Base-by-base conservation (phyloP, 148 eudicot genomes). In the Pouteria glomerata region DNA sequence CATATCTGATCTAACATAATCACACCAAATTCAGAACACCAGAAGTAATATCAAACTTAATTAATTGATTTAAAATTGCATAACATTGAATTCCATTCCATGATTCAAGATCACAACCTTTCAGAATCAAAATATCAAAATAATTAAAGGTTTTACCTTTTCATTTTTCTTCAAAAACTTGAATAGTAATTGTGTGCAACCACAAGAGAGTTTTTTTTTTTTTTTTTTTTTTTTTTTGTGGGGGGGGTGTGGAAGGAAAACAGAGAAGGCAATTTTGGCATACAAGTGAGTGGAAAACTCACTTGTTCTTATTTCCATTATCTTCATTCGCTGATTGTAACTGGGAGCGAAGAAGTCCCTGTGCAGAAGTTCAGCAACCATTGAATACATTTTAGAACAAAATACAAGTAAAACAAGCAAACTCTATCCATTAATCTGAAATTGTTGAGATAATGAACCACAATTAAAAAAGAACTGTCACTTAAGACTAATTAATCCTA, bases 311-410 rank as follows among this genome's bases (percentile, higher is more conserved):
- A 70, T 80, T 80, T 69, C 81, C 93, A 82, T 85, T 83, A 47
- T 90, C 98, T 57, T 90, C 96, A 73, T 88, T 86, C 68, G 90
- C 93, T 48, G 96, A 74, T 69, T 88, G 96, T 71, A 92, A 77
- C 79, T 93, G 96, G 29, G 96, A 86, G 30, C 84, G 96, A 63
- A 93, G 82, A 72, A 74, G 76, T 53, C 96, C 96, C 98, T 92
- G 87, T 71, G 82, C 30, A 78, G 62, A 27, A 59, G 37, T 59
- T 41, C 35, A 70, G 50, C 34, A 55, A 50, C 30, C 34, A 35
- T 34, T 24, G 57, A 34, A 13, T 60, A 48, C 19, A 31, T 71
- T 71, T 13, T 10, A 6, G 8, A 51, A 61, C 23, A 26, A 41
- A n/a, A 39, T 18, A 34, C 7, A 29, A 67, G 21, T 47, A 50